Percentiles rank a stretch among this genome's conserved stretches.
These are phyloP conservation scores for Pythium utonaiense DNA, from an alignment of 352 stramenopile species.

Conservation along the genomic window DNA sequence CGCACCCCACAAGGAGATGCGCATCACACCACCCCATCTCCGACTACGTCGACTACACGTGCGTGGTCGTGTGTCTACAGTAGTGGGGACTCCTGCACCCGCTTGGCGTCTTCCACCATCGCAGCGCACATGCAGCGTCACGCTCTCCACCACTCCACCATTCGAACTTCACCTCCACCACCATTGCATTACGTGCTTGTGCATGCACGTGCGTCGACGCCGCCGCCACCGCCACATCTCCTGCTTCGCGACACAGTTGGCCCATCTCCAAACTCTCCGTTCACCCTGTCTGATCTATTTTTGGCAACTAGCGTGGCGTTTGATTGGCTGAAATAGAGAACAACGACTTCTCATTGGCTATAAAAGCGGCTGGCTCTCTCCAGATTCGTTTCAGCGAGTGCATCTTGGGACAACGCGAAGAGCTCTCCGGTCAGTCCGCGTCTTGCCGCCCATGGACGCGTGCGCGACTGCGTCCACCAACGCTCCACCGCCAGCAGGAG, in stretches of 20 bases:
- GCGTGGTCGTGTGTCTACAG: too few relatives aligned
- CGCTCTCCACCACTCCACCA: too few relatives aligned
- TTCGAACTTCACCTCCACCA: too few relatives aligned
- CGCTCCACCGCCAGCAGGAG: background rate
- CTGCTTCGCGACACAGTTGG: background rate
- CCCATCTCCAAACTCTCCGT: constrained; percentile 4
- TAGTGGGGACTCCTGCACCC: too few relatives aligned
- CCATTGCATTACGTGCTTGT: too few relatives aligned
- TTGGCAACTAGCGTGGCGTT: background rate
- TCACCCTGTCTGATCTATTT: constrained; percentile 7
- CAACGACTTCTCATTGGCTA: background rate
- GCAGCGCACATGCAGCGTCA: too few relatives aligned
- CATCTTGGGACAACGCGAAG: constrained; percentile 21
- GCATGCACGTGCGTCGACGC: too few relatives aligned
- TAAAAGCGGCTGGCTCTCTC: constrained; percentile 22
- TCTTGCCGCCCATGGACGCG: background rate
- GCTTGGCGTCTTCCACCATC: too few relatives aligned
- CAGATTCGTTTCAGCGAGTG: constrained; percentile 20
- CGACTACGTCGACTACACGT: too few relatives aligned
- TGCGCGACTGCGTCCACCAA: background rate
- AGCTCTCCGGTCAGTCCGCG: background rate
- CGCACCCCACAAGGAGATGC: too few relatives aligned
- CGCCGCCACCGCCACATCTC: background rate
- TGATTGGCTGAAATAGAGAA: constrained; percentile 1
- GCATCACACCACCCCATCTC: too few relatives aligned